Evolutionary conservation across 2,329 filamentous ascomycete species (phyloP), one percentile per base, ranked within the genome.

Genomic region (Neoarthrinium moseri): DNA sequence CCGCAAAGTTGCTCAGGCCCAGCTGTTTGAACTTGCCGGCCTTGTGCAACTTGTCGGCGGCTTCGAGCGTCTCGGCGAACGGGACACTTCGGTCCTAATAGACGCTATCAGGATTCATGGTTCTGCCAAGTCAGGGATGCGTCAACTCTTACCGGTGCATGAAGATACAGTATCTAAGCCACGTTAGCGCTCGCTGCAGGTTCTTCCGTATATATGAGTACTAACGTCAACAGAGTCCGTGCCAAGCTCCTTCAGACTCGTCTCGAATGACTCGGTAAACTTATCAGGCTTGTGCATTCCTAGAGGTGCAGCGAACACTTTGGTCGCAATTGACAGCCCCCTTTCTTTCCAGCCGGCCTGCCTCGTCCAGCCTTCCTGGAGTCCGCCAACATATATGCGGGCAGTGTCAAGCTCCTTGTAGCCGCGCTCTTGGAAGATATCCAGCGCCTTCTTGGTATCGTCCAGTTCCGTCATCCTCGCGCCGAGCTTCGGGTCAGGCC

Each of bases 381-480:
- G 70, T 38, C 84, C 82, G 36, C 70, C 83, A 13, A 87, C 71
- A 57, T 95, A 96, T 46, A 80, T 62, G 20, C 89, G 80, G 0
- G 91, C 89, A 1, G 91, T 95, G 63, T 96, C 91, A 26, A 95
- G 69, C 61, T 95, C 91, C 60, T 84, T 84, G 70, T 95, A 91
- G 24, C 89, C 89, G 47, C 83, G 78, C 13, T 74, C 71, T 64
- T 92, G 87, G 60, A 95, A 83, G 52, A 84, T 74, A 61, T 92
- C 86, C 29, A 95, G 80, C 33, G 79, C 78, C 55, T 79, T 79
- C 55, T 84, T 88, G 71, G n/a, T n/a, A n/a, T n/a, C n/a, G n/a
- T n/a, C n/a, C n/a, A n/a, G n/a, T n/a, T n/a, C n/a, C n/a, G n/a
- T n/a, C n/a, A n/a, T n/a, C n/a, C n/a, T n/a, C n/a, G n/a, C n/a